Percentiles rank a stretch among this genome's conserved stretches.
phyloP scores from a whole-genome alignment of 257 asterid genomes.

The Striga asiatica region DNA sequence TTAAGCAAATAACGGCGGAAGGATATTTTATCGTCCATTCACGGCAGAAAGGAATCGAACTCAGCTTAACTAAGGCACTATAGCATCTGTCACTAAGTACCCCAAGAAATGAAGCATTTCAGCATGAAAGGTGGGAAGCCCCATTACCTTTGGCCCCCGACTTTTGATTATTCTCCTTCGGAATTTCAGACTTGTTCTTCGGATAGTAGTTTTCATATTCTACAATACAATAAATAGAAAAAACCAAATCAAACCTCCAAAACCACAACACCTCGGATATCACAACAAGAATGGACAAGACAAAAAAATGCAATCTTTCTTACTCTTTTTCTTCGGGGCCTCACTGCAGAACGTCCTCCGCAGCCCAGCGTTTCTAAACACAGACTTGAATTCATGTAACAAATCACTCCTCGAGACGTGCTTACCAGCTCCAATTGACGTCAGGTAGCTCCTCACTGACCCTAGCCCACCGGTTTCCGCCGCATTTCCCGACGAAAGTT shows the following conservation, averaged over 20 bases:
- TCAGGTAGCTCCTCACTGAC: slow-evolving; percentile 38
- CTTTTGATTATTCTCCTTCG: slow-evolving; percentile 44
- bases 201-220: slow-evolving; percentile 58
- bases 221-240: slow-evolving; percentile 17
- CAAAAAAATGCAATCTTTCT: slow-evolving; percentile 10
- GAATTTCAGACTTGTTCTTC: slow-evolving; percentile 40
- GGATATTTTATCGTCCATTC: too few relatives aligned
- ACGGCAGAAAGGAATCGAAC: too few relatives aligned
- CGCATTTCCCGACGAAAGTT: slow-evolving; percentile 21
- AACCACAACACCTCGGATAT: too few relatives aligned
- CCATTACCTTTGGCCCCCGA: slow-evolving; percentile 63
- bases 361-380: slow-evolving; percentile 24
- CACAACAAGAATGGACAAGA: background rate
- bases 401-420: slow-evolving; percentile 14
- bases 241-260: background rate
- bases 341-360: slow-evolving; percentile 53
- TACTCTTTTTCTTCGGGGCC: slow-evolving; percentile 71
- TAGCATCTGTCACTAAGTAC: too few relatives aligned
- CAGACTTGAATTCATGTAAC: slow-evolving; percentile 22
- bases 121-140: too few relatives aligned
- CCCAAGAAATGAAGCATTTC: too few relatives aligned
- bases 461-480: slow-evolving; percentile 29
- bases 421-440: slow-evolving; percentile 39
- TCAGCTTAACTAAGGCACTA: too few relatives aligned
- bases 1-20: too few relatives aligned